A percentile compares a stretch with the other conserved stretches of the same genome.
These are phyloP conservation scores for Candida orba DNA, from an alignment of 805 yeast species.

Conservation along the genomic window DNA sequence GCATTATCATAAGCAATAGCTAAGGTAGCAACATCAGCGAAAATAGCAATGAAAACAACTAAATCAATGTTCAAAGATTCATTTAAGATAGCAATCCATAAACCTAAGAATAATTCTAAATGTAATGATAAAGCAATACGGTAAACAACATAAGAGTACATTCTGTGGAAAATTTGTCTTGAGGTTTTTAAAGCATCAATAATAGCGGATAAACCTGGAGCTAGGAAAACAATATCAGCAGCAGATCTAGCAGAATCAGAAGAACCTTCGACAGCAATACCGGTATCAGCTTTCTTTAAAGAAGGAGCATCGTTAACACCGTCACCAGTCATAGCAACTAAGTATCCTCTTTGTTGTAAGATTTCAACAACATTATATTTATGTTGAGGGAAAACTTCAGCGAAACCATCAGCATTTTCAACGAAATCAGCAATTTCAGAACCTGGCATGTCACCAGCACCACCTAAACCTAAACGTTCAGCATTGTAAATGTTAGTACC, in stretches of 20 bases:
- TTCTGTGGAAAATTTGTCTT: slow-evolving; percentile 97
- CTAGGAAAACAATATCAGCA: slow-evolving; percentile 92
- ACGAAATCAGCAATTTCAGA: slow-evolving; percentile 95
- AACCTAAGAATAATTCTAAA: slow-evolving; percentile 90
- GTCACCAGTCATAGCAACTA: slow-evolving; percentile 99
- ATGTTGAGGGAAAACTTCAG: slow-evolving; percentile 98
- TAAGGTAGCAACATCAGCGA: slow-evolving; percentile 95
- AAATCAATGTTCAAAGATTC: slow-evolving; percentile 80
- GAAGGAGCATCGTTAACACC: slow-evolving; percentile 99
- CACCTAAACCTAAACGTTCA: slow-evolving; percentile 92
- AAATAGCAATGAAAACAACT: slow-evolving; percentile 93
- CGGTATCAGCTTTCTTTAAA: slow-evolving; percentile 90
- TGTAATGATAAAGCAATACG: slow-evolving; percentile 94
- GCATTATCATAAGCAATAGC: slow-evolving; percentile 98
- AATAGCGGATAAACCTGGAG: slow-evolving; percentile 92
- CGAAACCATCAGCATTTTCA: slow-evolving; percentile 97
- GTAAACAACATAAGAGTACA: slow-evolving; percentile 97
- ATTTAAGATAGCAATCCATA: slow-evolving; percentile 94
- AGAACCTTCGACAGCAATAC: slow-evolving; percentile 98
- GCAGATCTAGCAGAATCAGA: slow-evolving; percentile 97
- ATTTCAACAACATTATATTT: slow-evolving; percentile 94
- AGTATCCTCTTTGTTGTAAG: slow-evolving; percentile 91
- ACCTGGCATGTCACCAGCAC: slow-evolving; percentile 92
- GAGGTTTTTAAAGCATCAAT: slow-evolving; percentile 93
- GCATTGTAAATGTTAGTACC: slow-evolving; percentile 97